Conservation (phyloP, 140 eudicot species). For the Bidens hawaiensis region DNA sequence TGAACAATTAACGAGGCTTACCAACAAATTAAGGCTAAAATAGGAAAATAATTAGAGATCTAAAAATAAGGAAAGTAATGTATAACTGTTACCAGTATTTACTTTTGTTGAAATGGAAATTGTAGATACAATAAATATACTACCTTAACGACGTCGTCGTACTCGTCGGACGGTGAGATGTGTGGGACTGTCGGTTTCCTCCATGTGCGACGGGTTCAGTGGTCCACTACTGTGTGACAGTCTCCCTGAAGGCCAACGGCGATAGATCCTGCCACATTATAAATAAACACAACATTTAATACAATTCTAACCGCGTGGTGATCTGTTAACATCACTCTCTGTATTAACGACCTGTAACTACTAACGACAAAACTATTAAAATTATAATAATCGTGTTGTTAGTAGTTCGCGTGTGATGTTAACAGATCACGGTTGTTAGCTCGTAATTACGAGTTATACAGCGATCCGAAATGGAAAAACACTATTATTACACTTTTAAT, state of each 20-base stretch:
- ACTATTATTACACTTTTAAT: no score
- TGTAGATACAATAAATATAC: not conserved
- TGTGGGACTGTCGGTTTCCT: slow-evolving; percentile 81
- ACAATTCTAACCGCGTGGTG: slow-evolving; percentile 5
- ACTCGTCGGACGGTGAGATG: slow-evolving; percentile 78
- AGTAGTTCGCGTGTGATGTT: no score
- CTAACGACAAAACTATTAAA: no score
- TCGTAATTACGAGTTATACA: no score
- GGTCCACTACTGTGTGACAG: slow-evolving; percentile 98
- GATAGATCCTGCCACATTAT: slow-evolving; percentile 70
- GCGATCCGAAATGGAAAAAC: no score
- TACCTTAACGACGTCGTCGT: slow-evolving; percentile 90
- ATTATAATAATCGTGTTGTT: no score
- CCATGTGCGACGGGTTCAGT: slow-evolving; percentile 69
- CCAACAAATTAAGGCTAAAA: no score
- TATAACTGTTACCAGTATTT: not conserved
- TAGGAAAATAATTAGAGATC: not conserved
- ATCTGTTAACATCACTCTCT: slow-evolving; percentile 2
- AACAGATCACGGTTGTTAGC: no score
- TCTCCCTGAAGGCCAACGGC: slow-evolving; percentile 96
- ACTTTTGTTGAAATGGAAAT: not conserved
- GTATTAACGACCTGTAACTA: no score
- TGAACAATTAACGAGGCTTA: no score
- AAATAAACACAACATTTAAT: slow-evolving; percentile 1
- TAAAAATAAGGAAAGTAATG: not conserved